phyloP scores from a whole-genome alignment of 106 monocot genomes.

The Acanthochlamys bracteata region DNA sequence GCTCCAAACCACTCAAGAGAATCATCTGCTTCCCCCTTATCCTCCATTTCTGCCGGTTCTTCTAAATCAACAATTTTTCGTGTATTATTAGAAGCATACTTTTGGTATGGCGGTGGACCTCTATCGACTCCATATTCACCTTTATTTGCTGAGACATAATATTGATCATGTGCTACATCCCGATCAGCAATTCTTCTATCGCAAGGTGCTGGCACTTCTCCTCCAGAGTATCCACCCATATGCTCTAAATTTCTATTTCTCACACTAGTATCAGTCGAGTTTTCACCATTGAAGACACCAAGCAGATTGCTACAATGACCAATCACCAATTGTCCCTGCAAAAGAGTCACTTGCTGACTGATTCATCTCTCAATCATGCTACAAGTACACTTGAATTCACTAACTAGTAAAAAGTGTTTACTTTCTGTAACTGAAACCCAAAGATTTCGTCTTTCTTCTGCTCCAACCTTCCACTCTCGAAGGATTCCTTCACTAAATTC shows the following conservation, averaged over 20 bases:
- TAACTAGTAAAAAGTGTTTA: not conserved
- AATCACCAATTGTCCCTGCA: not conserved
- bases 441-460: not conserved
- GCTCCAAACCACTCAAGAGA: not conserved
- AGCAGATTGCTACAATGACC: not conserved
- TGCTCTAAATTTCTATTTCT: not conserved
- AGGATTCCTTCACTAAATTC: conserved; percentile 34
- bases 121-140: not conserved
- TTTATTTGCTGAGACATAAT: not conserved
- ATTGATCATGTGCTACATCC: not conserved
- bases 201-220: too few species aligned
- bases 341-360: not conserved
- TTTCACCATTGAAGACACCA: not conserved
- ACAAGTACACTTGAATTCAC: too few species aligned
- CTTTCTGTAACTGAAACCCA: not conserved
- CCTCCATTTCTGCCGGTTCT: conserved; percentile 17
- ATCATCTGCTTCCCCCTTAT: conserved; percentile 9
- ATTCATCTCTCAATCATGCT: too few species aligned
- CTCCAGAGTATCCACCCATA: too few species aligned
- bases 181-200: not conserved
- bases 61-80: conserved; percentile 33
- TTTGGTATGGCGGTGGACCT: not conserved
- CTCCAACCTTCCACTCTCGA: not conserved
- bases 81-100: not conserved
- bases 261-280: not conserved